phyloP scores from a whole-genome alignment of 495 filamentous ascomycete species.

The Xylaria bambusicola region DNA sequence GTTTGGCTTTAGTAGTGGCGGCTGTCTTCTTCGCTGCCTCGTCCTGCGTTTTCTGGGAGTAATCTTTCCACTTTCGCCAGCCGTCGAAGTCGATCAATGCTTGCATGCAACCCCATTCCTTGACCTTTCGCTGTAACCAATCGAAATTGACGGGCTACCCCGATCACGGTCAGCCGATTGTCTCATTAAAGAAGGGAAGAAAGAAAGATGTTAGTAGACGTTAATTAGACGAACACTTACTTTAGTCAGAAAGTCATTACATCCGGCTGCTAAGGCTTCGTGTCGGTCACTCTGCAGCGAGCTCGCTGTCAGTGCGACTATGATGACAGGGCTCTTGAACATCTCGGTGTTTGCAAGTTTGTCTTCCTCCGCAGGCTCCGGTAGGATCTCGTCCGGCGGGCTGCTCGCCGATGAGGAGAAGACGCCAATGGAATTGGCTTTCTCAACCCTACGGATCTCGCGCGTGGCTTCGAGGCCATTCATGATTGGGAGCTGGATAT shows the following conservation, averaged over 20 bases:
- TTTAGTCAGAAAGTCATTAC: conserved; percentile 98
- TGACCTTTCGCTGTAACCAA: conserved; percentile 95
- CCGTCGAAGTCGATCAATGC: conserved; percentile 98
- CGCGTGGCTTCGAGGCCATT: conserved; percentile 94
- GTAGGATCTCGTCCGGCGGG: conserved; percentile 38
- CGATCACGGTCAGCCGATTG: not conserved
- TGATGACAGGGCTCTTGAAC: conserved; percentile 96
- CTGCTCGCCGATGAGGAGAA: conserved; percentile 58
- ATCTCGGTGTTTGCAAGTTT: conserved; percentile 67
- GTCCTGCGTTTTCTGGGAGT: conserved; percentile 46
- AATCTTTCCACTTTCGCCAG: conserved; percentile 96
- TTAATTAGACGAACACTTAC: conserved; percentile 47
- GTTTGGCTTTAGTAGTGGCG: conserved; percentile 32
- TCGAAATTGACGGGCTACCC: conserved; percentile 90
- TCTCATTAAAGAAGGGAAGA: not conserved
- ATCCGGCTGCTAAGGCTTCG: conserved; percentile 91
- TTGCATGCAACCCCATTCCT: conserved; percentile 99
- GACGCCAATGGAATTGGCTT: conserved; percentile 86
- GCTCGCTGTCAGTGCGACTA: conserved; percentile 93
- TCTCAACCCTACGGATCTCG: conserved; percentile 88
- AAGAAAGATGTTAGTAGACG: conserved; percentile 13
- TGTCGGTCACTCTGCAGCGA: conserved; percentile 92
- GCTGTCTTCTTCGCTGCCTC: conserved; percentile 35
- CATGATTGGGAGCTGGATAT: conserved; percentile 98
- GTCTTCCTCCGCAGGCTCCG: conserved; percentile 59